These are phyloP conservation scores for Calonectria montana DNA, from an alignment of 2,329 filamentous ascomycete species.

Conservation along the genomic window DNA sequence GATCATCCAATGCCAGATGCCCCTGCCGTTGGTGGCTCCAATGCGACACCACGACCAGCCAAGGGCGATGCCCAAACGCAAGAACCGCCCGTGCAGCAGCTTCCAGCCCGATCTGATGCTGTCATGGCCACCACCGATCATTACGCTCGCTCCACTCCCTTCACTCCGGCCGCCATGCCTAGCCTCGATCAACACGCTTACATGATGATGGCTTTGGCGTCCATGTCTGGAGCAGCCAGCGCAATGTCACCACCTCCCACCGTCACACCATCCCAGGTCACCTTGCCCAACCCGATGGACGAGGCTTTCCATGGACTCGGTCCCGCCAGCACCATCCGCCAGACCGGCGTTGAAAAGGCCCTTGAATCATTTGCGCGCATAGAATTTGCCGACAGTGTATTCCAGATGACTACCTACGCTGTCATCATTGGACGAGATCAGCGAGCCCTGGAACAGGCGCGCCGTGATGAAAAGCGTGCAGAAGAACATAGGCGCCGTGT, in stretches of 20 bases:
- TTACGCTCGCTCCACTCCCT: constrained; percentile 48
- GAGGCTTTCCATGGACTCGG: constrained; percentile 44
- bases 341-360: constrained; percentile 52
- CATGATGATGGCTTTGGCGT: constrained; percentile 59
- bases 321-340: constrained; percentile 47
- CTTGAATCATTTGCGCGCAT: constrained; percentile 70
- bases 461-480: constrained; percentile 61
- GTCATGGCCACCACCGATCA: constrained; percentile 38
- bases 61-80: constrained; percentile 28
- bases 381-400: constrained; percentile 79
- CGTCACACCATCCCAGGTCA: constrained; percentile 59
- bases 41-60: constrained; percentile 19
- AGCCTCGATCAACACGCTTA: constrained; percentile 53
- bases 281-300: constrained; percentile 52
- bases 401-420: constrained; percentile 81
- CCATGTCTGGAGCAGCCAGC: constrained; percentile 50
- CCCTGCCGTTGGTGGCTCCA: constrained; percentile 21
- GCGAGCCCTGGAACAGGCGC: constrained; percentile 66
- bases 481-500: constrained; percentile 57
- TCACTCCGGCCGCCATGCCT: constrained; percentile 46
- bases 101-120: constrained; percentile 28
- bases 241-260: constrained; percentile 56
- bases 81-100: constrained; percentile 35
- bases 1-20: constrained; percentile 39
- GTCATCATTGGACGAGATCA: constrained; percentile 80